Base-by-base conservation (phyloP, 1,284 basidiomycete species). In the Vanrija sp. region DNA sequence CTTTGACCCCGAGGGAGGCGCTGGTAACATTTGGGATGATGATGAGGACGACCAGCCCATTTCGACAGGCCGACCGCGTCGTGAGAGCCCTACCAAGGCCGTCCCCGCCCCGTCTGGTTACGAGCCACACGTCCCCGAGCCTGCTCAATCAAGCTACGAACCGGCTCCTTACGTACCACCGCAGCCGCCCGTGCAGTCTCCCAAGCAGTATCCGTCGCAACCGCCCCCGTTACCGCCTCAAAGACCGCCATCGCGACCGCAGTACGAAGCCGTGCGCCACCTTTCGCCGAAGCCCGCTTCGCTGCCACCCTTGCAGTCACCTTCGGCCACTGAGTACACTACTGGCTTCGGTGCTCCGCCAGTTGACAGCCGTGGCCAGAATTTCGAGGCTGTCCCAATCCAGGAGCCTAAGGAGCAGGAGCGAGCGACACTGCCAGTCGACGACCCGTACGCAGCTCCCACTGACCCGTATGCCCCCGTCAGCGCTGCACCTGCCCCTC, bases 1-100 rank as follows among this genome's bases (percentile, higher is more conserved):
- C 37, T 45, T 50, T 14, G 54, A 59, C 35, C 54, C 57, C 16
- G 54, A 59, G 46, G 54, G 57, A 20, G 53, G 53, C 15, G 31
- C 31, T 31, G 31, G 31, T 31, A 14, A 14, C 36, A 22, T 24
- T 3, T 43, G 47, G 47, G 24, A 44, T 1, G 31, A 36, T n/a
- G 38, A 39, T 14, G 46, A 45, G 15, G 38, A 18, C 10, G 47
- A 47, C 23, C 22, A 25, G n/a, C 31, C 10, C 4, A 19, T 27
- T 14, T 4, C 19, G 19, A 19, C 19, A n/a, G n/a, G n/a, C 2
- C 45, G 31, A 12, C 31, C 19, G 5, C 35, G 35, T n/a, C 35
- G 20, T 41, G 39, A 31, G 31, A 31, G 31, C 31, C 12, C 15
- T 12, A 4, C 31, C 2, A 7, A 31, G 31, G 31, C 31, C 15